Evolutionary conservation across 106 monocot genomes (phyloP).

Genomic region (Ottelia alismoides): DNA sequence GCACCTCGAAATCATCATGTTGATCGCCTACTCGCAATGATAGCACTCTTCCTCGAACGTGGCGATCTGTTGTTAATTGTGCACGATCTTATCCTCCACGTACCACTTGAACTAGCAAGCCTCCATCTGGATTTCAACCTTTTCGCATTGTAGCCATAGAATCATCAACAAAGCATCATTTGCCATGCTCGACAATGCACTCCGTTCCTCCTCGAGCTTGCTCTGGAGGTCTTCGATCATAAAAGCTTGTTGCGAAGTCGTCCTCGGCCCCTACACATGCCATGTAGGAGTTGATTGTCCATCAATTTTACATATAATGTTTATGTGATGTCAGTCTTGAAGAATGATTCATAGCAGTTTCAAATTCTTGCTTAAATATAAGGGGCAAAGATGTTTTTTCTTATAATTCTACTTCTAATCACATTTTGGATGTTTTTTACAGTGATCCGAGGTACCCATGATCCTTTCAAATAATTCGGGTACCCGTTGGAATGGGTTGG

Average conservation of each 20-base stretch:
- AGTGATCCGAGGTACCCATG: no score
- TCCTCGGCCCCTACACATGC: conserved; percentile 13
- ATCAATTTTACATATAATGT: no score
- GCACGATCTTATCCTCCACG: conserved; percentile 27
- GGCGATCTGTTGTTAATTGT: conserved; percentile 26
- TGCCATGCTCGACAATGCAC: conserved; percentile 23
- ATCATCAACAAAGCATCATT: conserved; percentile 48
- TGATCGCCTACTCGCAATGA: conserved; percentile 20
- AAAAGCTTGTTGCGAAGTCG: conserved; percentile 17
- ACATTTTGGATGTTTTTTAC: no score
- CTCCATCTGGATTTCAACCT: conserved; percentile 37
- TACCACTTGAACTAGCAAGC: conserved; percentile 29
- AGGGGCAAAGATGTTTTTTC: no score
- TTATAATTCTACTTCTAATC: no score
- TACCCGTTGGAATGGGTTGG: no score
- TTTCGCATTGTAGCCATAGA: conserved; percentile 36
- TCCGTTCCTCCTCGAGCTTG: conserved; percentile 39
- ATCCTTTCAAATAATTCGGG: no score
- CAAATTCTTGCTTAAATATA: no score
- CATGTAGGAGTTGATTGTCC: no score
- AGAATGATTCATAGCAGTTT: no score
- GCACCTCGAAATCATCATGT: conserved; percentile 14
- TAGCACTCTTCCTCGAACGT: conserved; percentile 27
- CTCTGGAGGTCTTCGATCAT: conserved; percentile 16
- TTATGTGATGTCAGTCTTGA: no score